Conservation (phyloP, 495 filamentous ascomycete species). For the Platismatia glauca region DNA sequence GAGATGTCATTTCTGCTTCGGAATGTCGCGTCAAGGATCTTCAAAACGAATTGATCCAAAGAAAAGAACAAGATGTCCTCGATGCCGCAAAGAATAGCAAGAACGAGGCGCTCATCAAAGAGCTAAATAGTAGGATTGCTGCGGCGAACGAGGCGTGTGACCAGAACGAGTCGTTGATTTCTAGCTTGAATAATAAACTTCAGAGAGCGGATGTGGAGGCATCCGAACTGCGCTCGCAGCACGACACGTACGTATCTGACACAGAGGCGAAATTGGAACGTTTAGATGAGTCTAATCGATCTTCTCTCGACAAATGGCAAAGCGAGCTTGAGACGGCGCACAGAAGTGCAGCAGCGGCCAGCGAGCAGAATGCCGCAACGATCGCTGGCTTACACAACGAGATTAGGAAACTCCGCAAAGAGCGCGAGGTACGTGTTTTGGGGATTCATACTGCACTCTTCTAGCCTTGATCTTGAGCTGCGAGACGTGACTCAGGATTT, state of each 20-base stretch:
- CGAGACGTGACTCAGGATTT: neutral
- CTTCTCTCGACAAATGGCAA: conserved; percentile 11
- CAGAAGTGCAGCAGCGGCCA: neutral
- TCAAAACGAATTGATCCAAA: neutral
- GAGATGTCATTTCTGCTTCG: neutral
- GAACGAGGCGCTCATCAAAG: neutral
- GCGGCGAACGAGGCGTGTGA: conserved; percentile 2
- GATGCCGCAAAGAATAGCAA: neutral
- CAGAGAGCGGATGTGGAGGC: conserved; percentile 1
- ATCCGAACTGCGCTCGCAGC: conserved; percentile 1
- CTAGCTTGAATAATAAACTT: conserved; percentile 5
- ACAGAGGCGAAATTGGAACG: conserved; percentile 10
- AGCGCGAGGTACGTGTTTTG: neutral
- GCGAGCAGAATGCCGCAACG: neutral
- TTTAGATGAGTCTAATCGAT: neutral
- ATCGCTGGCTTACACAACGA: conserved; percentile 2
- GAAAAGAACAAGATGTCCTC: neutral
- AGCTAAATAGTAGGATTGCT: neutral
- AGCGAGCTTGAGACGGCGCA: neutral
- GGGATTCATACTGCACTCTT: neutral
- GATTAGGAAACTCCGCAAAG: conserved; percentile 4
- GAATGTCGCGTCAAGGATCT: neutral
- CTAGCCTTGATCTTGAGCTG: neutral
- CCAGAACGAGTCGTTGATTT: conserved; percentile 2
- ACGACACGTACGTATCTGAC: neutral